Conservation (phyloP, 2,329 filamentous ascomycete species). For the Epicoccum sorghinum region DNA sequence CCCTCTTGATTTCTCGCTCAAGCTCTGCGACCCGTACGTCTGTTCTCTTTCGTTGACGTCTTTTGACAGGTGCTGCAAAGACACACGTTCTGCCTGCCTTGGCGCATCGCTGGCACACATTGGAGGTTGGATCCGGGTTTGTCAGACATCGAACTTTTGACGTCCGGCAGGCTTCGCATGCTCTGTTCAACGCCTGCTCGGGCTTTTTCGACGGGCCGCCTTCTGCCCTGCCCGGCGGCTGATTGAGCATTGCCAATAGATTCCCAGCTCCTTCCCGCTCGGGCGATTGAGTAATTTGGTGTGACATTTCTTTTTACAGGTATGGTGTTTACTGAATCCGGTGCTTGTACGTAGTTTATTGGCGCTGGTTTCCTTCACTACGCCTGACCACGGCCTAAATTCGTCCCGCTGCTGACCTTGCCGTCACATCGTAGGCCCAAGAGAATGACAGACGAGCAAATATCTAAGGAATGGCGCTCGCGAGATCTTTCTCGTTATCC, state of each 20-base stretch:
- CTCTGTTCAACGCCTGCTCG: conserved; percentile 43
- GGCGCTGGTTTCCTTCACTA: not conserved
- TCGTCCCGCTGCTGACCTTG: conserved; percentile 2
- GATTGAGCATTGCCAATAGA: conserved; percentile 22
- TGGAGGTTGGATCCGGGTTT: conserved; percentile 31
- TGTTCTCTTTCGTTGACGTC: conserved; percentile 45
- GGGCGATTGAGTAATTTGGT: conserved; percentile 12
- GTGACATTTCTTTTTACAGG: conserved; percentile 13
- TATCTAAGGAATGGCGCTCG: not conserved
- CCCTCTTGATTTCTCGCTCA: conserved; percentile 45
- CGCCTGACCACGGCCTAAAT: conserved; percentile 5
- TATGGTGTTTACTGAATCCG: not conserved
- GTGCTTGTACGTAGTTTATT: not conserved
- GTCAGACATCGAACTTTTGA: conserved; percentile 46
- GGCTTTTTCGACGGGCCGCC: conserved; percentile 26
- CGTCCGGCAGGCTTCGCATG: conserved; percentile 45
- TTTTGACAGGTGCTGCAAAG: conserved; percentile 46
- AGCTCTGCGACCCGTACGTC: conserved; percentile 46
- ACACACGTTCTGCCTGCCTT: conserved; percentile 41
- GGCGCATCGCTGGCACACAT: conserved; percentile 44
- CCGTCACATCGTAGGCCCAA: conserved; percentile 5
- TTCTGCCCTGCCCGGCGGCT: conserved; percentile 21
- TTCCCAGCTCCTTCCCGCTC: conserved; percentile 14
- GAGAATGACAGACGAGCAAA: not conserved
- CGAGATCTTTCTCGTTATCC: not conserved